Evolutionary conservation across 257 asterid species (phyloP).

Genomic region (Solanum lignicaule): DNA sequence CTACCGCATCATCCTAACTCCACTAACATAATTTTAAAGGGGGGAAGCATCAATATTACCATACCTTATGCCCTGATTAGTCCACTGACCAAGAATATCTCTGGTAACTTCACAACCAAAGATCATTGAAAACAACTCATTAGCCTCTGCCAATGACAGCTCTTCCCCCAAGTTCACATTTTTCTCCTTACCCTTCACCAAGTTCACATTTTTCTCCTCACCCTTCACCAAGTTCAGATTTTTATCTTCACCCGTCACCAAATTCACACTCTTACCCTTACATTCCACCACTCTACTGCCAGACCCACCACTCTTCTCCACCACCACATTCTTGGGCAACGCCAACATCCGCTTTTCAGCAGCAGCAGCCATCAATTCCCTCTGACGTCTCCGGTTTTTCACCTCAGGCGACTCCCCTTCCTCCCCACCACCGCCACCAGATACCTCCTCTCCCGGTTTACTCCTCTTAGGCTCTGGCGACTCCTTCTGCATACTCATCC

Average conservation of each 20-base stretch:
- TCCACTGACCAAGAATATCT: constrained; percentile 91
- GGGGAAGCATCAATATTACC: neutral
- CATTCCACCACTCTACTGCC: neutral
- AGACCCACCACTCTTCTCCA: constrained; percentile 19
- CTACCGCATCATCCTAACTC: neutral
- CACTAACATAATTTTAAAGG: neutral
- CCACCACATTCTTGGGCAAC: constrained; percentile 15
- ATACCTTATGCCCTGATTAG: constrained; percentile 95
- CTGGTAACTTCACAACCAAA: constrained; percentile 56
- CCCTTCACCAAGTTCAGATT: constrained; percentile 13
- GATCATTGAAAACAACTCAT: constrained; percentile 60
- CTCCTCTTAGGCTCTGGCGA: constrained; percentile 96
- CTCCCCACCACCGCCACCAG: constrained; percentile 25
- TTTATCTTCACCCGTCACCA: constrained; percentile 15
- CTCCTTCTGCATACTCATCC: constrained; percentile 64
- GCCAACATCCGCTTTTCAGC: constrained; percentile 88
- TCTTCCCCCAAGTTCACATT: constrained; percentile 24
- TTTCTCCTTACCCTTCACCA: constrained; percentile 17
- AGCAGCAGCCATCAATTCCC: constrained; percentile 94
- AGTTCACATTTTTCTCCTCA: neutral
- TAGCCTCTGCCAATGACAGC: constrained; percentile 45
- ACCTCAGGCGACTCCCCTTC: constrained; percentile 47
- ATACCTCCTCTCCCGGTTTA: constrained; percentile 47
- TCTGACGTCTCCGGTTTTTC: constrained; percentile 43
- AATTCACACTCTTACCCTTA: constrained; percentile 24